Percentiles rank a stretch among this genome's conserved stretches.
These are phyloP conservation scores for Paecilomyces fulvus DNA, from an alignment of 2,329 filamentous ascomycete genomes.

Conservation along the genomic window DNA sequence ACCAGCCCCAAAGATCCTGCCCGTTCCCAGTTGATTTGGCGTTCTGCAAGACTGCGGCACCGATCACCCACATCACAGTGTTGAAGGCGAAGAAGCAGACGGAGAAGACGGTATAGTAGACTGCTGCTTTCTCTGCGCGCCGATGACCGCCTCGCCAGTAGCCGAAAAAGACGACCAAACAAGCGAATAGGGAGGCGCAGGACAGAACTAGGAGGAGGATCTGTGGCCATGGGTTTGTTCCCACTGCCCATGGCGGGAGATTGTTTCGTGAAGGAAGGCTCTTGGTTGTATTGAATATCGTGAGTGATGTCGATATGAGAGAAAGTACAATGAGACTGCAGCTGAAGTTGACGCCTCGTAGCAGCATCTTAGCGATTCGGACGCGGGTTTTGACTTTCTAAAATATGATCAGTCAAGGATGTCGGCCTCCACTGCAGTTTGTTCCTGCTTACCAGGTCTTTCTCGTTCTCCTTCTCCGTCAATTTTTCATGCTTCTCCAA, in stretches of 20 bases:
- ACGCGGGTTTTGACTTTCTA: constrained; percentile 91
- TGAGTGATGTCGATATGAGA: constrained; percentile 79
- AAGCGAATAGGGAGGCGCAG: constrained; percentile 70
- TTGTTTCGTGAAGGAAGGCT: constrained; percentile 64
- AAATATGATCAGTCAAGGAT: constrained; percentile 12
- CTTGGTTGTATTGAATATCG: constrained; percentile 86
- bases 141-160: constrained; percentile 85
- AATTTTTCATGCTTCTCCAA: constrained; percentile 74
- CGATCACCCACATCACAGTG: constrained; percentile 84
- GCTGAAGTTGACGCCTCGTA: constrained; percentile 94
- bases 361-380: constrained; percentile 83
- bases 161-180: constrained; percentile 68
- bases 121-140: constrained; percentile 81
- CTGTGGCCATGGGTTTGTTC: constrained; percentile 82
- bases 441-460: constrained; percentile 65
- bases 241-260: constrained; percentile 73
- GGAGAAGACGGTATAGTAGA: constrained; percentile 93
- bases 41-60: constrained; percentile 75
- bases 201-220: constrained; percentile 71
- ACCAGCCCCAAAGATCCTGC: constrained; percentile 96
- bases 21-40: constrained; percentile 63
- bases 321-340: constrained; percentile 91
- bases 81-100: constrained; percentile 90
- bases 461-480: constrained; percentile 79
- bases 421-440: neutral